Percentiles rank a stretch among this genome's conserved stretches.
Evolutionary conservation across 1,284 basidiomycete species (phyloP).

Genomic region (Heterobasidion parviporum): DNA sequence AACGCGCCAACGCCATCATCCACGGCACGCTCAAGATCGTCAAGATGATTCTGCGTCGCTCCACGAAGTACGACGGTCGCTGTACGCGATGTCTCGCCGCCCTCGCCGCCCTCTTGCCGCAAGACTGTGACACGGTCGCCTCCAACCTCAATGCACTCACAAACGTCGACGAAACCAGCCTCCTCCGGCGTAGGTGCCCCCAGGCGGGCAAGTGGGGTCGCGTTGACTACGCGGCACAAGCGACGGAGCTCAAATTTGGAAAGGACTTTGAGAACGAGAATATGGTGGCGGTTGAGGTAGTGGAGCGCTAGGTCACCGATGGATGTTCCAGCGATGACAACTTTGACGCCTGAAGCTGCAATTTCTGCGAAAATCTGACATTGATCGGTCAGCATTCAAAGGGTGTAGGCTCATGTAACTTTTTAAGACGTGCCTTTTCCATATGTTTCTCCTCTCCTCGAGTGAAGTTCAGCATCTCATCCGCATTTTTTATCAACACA

Average conservation of each 20-base stretch:
- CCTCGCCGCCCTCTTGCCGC: slow-evolving; percentile 60
- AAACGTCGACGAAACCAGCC: slow-evolving; percentile 88
- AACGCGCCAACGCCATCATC: slow-evolving; percentile 98
- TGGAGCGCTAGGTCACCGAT: slow-evolving; percentile 96
- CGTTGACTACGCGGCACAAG: slow-evolving; percentile 91
- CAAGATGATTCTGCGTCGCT: slow-evolving; percentile 90
- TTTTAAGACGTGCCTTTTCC: slow-evolving; percentile 58
- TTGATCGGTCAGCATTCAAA: neutral
- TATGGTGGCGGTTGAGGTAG: slow-evolving; percentile 91
- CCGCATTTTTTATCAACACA: slow-evolving; percentile 91
- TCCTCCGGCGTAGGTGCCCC: slow-evolving; percentile 97
- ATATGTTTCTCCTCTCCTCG: slow-evolving; percentile 93
- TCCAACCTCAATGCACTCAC: slow-evolving; percentile 95
- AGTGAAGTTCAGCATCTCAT: slow-evolving; percentile 96
- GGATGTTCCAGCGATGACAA: slow-evolving; percentile 88
- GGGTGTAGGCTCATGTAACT: neutral
- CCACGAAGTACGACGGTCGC: slow-evolving; percentile 96
- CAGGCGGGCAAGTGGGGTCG: slow-evolving; percentile 91
- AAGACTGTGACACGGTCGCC: slow-evolving; percentile 98
- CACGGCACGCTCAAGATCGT: slow-evolving; percentile 91
- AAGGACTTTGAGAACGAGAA: slow-evolving; percentile 94
- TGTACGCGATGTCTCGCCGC: slow-evolving; percentile 62
- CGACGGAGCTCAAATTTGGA: slow-evolving; percentile 98
- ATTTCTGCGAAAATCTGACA: slow-evolving; percentile 92
- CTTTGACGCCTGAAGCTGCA: slow-evolving; percentile 89